Evolutionary conservation across 441 rosid genomes (phyloP).

Genomic region (Corymbia citriodora): DNA sequence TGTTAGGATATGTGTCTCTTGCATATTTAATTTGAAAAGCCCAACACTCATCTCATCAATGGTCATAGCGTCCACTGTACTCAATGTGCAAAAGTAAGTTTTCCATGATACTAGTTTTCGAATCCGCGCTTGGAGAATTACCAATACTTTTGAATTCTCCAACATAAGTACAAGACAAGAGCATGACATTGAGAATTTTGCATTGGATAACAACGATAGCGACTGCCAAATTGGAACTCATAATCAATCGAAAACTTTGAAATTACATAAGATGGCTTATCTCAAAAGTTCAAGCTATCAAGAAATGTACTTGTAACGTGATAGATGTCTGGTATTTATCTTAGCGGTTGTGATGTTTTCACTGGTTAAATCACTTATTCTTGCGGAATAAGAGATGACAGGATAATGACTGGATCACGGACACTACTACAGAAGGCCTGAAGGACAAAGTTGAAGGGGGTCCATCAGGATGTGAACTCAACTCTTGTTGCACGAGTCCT

Average conservation of each 20-base stretch:
- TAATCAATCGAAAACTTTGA: neutral
- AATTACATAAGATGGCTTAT: neutral
- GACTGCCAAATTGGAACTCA: neutral
- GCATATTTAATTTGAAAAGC: neutral
- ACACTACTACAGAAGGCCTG: neutral
- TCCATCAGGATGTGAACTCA: neutral
- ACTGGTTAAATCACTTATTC: neutral
- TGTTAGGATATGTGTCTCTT: neutral
- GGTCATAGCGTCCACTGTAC: neutral
- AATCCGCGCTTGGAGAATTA: neutral
- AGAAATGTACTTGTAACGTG: neutral
- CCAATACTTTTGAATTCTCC: neutral
- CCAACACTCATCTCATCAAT: neutral
- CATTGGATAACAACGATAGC: neutral
- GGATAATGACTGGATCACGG: neutral
- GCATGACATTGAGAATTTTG: neutral
- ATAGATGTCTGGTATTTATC: neutral
- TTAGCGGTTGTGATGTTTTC: neutral
- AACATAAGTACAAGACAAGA: neutral
- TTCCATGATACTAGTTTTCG: neutral
- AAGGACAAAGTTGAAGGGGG: neutral
- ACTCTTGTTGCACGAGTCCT: neutral
- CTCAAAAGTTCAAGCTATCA: neutral
- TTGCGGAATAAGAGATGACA: neutral
- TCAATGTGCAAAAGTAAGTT: neutral